phyloP scores from a whole-genome alignment of 2,329 filamentous ascomycete species.

The Cladosporium halotolerans region DNA sequence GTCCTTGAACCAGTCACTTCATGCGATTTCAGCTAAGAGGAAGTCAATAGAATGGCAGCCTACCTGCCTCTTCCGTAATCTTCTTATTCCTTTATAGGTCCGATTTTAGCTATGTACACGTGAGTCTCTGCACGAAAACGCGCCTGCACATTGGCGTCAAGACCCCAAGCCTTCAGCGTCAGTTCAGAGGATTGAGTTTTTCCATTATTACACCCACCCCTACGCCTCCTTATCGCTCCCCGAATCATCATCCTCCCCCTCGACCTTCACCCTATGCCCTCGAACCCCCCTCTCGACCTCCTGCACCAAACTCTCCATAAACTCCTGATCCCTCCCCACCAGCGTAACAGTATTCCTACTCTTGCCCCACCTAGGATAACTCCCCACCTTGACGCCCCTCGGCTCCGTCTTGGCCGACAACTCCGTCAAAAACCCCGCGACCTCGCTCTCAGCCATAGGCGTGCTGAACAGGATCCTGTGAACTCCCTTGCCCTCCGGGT shows the following conservation, averaged over 20 bases:
- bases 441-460: slow-evolving; percentile 75
- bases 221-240: slow-evolving; percentile 36
- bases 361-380: slow-evolving; percentile 89
- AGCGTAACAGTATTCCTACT: slow-evolving; percentile 83
- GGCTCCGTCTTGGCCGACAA: slow-evolving; percentile 67
- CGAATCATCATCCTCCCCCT: slow-evolving; percentile 53
- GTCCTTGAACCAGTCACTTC: too few species aligned
- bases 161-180: too few species aligned
- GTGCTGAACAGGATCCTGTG: slow-evolving; percentile 78
- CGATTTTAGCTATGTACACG: too few species aligned
- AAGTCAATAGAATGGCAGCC: too few species aligned
- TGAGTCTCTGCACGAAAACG: too few species aligned
- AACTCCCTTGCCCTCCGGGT: slow-evolving; percentile 77
- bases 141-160: too few species aligned
- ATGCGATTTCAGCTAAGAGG: too few species aligned
- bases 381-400: slow-evolving; percentile 84
- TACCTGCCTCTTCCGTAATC: too few species aligned
- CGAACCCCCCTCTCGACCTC: slow-evolving; percentile 74
- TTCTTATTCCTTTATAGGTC: too few species aligned
- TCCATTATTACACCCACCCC: neutral
- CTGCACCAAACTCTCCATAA: slow-evolving; percentile 68
- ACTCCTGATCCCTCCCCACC: slow-evolving; percentile 68
- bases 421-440: slow-evolving; percentile 76
- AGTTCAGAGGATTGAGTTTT: too few species aligned
- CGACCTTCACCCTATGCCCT: slow-evolving; percentile 61